These are phyloP conservation scores for Mixia osmundae DNA, from an alignment of 1,284 basidiomycete genomes.

Conservation along the genomic window DNA sequence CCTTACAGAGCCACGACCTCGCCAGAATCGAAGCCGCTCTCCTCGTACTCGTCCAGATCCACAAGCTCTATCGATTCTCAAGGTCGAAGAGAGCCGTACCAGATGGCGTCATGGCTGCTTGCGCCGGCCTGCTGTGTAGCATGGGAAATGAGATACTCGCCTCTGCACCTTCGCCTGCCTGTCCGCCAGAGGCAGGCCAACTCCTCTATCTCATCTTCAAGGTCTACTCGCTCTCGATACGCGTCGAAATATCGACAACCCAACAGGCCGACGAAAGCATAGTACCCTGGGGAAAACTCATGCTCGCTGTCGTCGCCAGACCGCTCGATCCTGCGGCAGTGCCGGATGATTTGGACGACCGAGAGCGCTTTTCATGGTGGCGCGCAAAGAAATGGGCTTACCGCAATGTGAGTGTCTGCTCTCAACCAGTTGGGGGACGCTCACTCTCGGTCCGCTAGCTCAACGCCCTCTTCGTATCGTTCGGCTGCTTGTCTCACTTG, in stretches of 20 bases:
- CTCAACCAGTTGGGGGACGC: background rate
- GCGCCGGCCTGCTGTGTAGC: conserved; percentile 42
- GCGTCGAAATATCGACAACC: conserved; percentile 40
- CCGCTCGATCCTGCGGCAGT: conserved; percentile 38
- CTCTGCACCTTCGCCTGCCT: conserved; percentile 28
- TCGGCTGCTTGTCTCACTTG: conserved; percentile 61
- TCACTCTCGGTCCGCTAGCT: conserved; percentile 7
- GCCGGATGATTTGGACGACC: conserved; percentile 43
- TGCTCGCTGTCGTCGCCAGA: conserved; percentile 49
- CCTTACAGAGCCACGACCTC: conserved; percentile 32
- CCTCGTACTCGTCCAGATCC: conserved; percentile 43
- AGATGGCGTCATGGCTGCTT: conserved; percentile 38
- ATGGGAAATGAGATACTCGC: conserved; percentile 42
- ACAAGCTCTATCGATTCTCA: conserved; percentile 39
- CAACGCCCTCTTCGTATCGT: conserved; percentile 27
- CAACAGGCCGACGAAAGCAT: conserved; percentile 42
- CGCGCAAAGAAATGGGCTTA: conserved; percentile 76
- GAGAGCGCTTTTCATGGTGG: conserved; percentile 60
- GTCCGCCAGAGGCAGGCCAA: conserved; percentile 35
- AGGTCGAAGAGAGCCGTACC: conserved; percentile 27
- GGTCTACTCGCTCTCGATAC: conserved; percentile 52
- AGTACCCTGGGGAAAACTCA: conserved; percentile 59
- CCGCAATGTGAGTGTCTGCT: conserved; percentile 30
- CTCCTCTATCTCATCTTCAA: conserved; percentile 62
- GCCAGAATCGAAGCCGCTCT: conserved; percentile 52